Percentiles rank a stretch among this genome's conserved stretches.
Conservation (phyloP, 352 stramenopile genomes). For the Thalassiosira gravida region DNA sequence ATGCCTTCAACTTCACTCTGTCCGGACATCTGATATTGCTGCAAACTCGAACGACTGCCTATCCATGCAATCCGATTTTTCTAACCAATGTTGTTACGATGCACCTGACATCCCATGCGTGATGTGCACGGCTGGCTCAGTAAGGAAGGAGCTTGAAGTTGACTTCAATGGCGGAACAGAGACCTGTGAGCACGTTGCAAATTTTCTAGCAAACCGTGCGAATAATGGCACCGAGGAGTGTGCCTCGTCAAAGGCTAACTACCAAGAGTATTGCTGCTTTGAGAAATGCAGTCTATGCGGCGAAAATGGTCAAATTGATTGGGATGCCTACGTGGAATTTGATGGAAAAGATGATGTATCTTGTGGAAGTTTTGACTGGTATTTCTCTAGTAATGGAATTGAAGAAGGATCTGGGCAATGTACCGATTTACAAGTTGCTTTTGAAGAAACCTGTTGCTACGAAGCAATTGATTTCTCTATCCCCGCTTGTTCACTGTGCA, state of each 20-base stretch:
- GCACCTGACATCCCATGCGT: constrained; percentile 53
- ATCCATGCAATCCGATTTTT: constrained; percentile 58
- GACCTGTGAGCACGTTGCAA: constrained; percentile 59
- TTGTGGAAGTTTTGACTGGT: constrained; percentile 68
- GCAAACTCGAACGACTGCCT: constrained; percentile 37
- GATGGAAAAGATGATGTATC: constrained; percentile 47
- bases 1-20: constrained; percentile 64
- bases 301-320: constrained; percentile 53
- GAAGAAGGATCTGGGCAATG: constrained; percentile 59
- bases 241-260: constrained; percentile 32
- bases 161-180: constrained; percentile 61
- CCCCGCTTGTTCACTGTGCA: constrained; percentile 59
- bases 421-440: constrained; percentile 41
- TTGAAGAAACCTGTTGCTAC: constrained; percentile 53
- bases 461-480: constrained; percentile 59
- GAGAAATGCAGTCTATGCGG: constrained; percentile 64
- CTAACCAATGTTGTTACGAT: constrained; percentile 60
- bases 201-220: constrained; percentile 47
- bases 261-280: constrained; percentile 60
- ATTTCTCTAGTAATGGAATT: constrained; percentile 60
- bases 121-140: constrained; percentile 45
- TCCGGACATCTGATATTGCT: constrained; percentile 51
- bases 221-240: constrained; percentile 69
- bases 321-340: constrained; percentile 63
- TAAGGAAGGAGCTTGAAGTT: constrained; percentile 54